Evolutionary conservation across 75 land plant species (phyloP).

Genomic region (Pinus tabuliformis): DNA sequence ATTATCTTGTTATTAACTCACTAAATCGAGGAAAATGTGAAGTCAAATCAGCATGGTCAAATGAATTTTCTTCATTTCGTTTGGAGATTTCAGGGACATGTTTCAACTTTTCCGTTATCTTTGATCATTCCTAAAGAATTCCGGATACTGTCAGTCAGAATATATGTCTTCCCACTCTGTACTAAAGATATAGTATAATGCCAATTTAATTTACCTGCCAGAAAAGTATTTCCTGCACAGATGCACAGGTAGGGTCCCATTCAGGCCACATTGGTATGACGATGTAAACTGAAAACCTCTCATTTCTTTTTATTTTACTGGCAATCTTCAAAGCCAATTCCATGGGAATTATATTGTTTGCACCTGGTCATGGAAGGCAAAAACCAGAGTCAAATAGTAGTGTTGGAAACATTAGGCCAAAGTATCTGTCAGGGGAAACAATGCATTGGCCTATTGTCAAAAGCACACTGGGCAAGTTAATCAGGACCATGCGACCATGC

Average conservation of each 20-base stretch:
- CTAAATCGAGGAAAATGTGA: background rate
- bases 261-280: conserved; percentile 90
- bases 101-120: background rate
- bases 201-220: conserved; percentile 60
- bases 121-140: background rate
- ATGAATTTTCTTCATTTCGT: background rate
- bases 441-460: background rate
- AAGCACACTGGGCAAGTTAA: background rate
- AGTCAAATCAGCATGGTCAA: background rate
- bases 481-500: background rate
- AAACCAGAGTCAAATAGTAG: conserved; percentile 4
- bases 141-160: background rate
- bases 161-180: background rate
- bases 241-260: conserved; percentile 53
- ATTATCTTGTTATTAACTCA: background rate
- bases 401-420: background rate
- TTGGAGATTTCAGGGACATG: background rate
- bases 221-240: conserved; percentile 67
- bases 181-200: background rate
- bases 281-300: conserved; percentile 74
- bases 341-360: conserved; percentile 77
- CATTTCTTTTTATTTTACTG: conserved; percentile 56
- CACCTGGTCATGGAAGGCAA: conserved; percentile 38
- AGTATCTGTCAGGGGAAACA: background rate
- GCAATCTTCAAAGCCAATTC: conserved; percentile 80